Conservation (phyloP, 169 alveolate genomes). For the Prorocentrum cordatum region DNA sequence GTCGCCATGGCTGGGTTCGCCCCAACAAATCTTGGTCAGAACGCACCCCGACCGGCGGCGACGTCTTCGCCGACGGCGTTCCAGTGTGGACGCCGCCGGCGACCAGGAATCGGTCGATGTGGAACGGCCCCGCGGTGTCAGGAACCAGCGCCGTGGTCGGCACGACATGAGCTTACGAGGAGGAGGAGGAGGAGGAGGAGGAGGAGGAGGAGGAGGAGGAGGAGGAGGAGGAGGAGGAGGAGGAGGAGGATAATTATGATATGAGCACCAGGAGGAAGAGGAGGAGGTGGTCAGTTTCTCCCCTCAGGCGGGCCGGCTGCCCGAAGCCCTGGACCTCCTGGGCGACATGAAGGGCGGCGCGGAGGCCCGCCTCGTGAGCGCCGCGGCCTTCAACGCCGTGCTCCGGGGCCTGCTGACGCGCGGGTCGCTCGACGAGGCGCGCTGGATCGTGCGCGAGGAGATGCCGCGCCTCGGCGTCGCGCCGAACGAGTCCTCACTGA, state of each 20-base stretch:
- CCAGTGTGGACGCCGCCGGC: too few species aligned
- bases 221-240: too few species aligned
- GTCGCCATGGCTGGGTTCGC: background rate
- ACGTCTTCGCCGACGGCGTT: background rate
- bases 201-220: too few species aligned
- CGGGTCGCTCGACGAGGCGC: slow-evolving; percentile 35
- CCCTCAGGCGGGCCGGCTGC: background rate
- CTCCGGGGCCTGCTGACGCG: slow-evolving; percentile 57
- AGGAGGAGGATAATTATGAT: too few species aligned
- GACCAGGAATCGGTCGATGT: too few species aligned
- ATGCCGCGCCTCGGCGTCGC: slow-evolving; percentile 47
- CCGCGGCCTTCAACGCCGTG: slow-evolving; percentile 28
- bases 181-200: too few species aligned
- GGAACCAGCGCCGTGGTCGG: too few species aligned
- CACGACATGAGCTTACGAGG: too few species aligned
- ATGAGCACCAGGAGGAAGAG: too few species aligned
- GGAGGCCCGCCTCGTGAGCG: slow-evolving; percentile 22
- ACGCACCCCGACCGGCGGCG: too few species aligned
- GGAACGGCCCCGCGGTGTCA: too few species aligned
- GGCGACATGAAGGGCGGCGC: background rate
- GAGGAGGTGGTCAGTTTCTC: slow-evolving; percentile 14
- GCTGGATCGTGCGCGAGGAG: slow-evolving; percentile 39
- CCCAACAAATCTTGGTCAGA: background rate
- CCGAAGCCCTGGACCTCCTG: background rate
- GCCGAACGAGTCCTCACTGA: slow-evolving; percentile 59